Evolutionary conservation across 129 eudicot genomes (phyloP).

Genomic region (Artemisia annua): DNA sequence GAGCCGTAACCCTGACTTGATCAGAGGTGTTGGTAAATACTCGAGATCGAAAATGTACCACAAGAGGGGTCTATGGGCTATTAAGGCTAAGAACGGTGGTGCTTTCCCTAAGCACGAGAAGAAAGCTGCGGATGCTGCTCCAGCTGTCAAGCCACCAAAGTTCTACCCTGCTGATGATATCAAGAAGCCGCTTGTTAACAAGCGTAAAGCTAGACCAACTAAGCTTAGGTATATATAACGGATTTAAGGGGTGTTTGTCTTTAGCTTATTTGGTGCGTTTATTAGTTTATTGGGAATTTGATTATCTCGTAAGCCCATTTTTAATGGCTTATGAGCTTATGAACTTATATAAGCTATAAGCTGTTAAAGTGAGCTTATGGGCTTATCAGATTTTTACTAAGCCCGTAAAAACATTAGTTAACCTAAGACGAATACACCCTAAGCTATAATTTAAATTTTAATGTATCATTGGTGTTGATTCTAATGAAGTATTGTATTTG

Average conservation of each 20-base stretch:
- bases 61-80: slow-evolving; percentile 90
- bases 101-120: slow-evolving; percentile 57
- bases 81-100: slow-evolving; percentile 89
- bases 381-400: too few species aligned
- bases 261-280: too few species aligned
- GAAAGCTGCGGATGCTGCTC: slow-evolving; percentile 37
- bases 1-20: slow-evolving; percentile 69
- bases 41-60: slow-evolving; percentile 82
- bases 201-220: slow-evolving; percentile 63
- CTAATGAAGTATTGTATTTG: slow-evolving; percentile 1
- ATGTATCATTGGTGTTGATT: not conserved
- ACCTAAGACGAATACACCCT: too few species aligned
- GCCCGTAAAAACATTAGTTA: too few species aligned
- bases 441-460: not conserved
- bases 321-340: too few species aligned
- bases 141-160: slow-evolving; percentile 55
- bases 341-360: too few species aligned
- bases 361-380: too few species aligned
- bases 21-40: slow-evolving; percentile 70
- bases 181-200: slow-evolving; percentile 65
- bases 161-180: slow-evolving; percentile 79
- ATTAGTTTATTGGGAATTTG: too few species aligned
- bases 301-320: too few species aligned
- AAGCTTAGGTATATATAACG: slow-evolving; percentile 56
- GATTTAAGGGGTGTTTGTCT: too few species aligned